Evolutionary conservation across 768 basidiomycete genomes (phyloP).

Genomic region (Cyclocybe aegerita): DNA sequence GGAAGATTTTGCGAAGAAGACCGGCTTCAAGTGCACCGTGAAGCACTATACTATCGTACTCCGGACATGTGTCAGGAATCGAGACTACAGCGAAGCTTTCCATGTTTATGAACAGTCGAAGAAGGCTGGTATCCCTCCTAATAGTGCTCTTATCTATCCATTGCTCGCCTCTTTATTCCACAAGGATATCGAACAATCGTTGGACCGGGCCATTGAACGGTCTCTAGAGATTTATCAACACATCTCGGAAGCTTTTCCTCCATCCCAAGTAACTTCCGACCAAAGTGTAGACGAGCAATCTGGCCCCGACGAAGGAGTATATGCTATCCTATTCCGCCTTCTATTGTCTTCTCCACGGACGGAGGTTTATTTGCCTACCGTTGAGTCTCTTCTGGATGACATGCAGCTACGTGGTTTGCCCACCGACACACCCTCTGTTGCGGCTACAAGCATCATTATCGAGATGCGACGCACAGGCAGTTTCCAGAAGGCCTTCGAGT

Average conservation of each 20-base stretch:
- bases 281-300: background rate
- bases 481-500: conserved; percentile 58
- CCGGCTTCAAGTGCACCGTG: conserved; percentile 38
- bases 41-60: conserved; percentile 59
- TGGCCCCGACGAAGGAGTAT: conserved; percentile 54
- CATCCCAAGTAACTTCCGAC: no score
- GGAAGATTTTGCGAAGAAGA: conserved; percentile 35
- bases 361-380: conserved; percentile 47
- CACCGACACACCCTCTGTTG: conserved; percentile 39
- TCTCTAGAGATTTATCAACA: no score
- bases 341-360: conserved; percentile 42
- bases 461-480: conserved; percentile 62
- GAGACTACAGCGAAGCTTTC: conserved; percentile 40
- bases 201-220: conserved; percentile 12
- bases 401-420: conserved; percentile 56
- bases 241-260: no score
- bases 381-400: conserved; percentile 57
- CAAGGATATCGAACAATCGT: conserved; percentile 21
- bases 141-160: conserved; percentile 51
- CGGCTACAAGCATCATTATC: conserved; percentile 56
- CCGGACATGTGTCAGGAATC: conserved; percentile 42
- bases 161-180: conserved; percentile 32
- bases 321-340: conserved; percentile 50
- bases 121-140: conserved; percentile 42
- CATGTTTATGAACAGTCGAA: conserved; percentile 49